Evolutionary conservation across 352 stramenopile genomes (phyloP), one percentile per base, ranked within the genome.

Genomic region (Phytopythium ostracodes): DNA sequence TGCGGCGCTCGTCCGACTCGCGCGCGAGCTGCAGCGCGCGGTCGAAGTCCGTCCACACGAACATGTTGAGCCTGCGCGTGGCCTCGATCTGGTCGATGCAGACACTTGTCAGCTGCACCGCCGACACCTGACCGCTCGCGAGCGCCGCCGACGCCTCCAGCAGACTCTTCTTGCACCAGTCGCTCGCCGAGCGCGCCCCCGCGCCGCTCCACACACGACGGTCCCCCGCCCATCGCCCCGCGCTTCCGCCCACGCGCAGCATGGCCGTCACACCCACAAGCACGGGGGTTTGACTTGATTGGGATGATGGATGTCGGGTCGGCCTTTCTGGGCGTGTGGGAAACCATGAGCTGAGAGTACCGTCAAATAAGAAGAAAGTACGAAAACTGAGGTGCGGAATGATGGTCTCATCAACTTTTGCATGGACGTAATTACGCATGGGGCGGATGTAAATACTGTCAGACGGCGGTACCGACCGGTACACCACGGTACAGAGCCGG

Each of bases 1-100:
- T 60, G 20, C 89, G 81, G 20, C 93, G 73, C 38, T 76, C 68
- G 63, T 98, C 88, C 4, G 91, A 97, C 66, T 84, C 80, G 56
- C 70, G 56, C 0, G 95, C 89, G 24, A 94, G 68, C 43, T 84
- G 60, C 27, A 92, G 63, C 17, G 85, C 81, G n/a, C 68, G 74
- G 22, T 87, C 79, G 43, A 82, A 90, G 52, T 92, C 83, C 47
- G 80, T 89, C 10, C 56, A 70, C 25, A 94, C 87, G 63, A 92
- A 92, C 78, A 92, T 91, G 68, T 96, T 96, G 51, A 92, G 73
- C 38, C 59, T 46, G 12, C 71, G 66, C n/a, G 83, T 91, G 14
- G 68, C 68, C 43, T 93, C 75, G 53, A 93, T 81, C 51, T 95
- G 86, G 14, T 84, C 61, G 35, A 92, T 90, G 63, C 86, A 95